Evolutionary conservation across 163 green algal species (phyloP), one percentile per base, ranked within the genome.

Genomic region (Chloroidium sp.): DNA sequence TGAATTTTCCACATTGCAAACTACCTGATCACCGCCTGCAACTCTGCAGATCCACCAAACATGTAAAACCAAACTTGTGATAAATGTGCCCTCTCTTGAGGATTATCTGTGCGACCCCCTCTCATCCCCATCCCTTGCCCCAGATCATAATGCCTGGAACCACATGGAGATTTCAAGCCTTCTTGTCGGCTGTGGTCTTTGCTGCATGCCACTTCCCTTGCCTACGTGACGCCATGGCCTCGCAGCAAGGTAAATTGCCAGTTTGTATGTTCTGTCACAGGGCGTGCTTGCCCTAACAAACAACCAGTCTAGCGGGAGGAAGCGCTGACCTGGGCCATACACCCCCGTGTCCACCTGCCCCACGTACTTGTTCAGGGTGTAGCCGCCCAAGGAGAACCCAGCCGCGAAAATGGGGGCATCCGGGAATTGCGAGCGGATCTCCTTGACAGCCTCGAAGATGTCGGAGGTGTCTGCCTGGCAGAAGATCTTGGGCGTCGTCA

Each of bases 381-480:
- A 77, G 6, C 74, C 85, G 64, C 90, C 90, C 12, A 94, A 81
- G 3, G 86, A 91, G 85, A 90, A 94, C 6, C 89, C 89, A 13
- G 87, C 88, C 2, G 87, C 88, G 59, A 90, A 84, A 3, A 94
- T 36, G 3, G 89, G 90, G 1, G 89, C 88, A 1, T 69, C 14
- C 6, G 90, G 90, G 79, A 88, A 92, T 79, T 84, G 59, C 83
- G 88, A 80, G 77, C 80, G 14, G 2, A 84, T 14, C 12, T 85
- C 81, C 13, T 85, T 75, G 1, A 95, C 78, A 4, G 88, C 91
- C 6, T 84, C 76, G 77, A 89, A 83, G 6, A 93, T 68, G 75
- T 94, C 91, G n/a, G 82, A 78, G 0, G 90, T 92, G 68, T 90
- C 80, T 4, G 88, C 87, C 4, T 86, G 86, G 74, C 85, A 85